Base-by-base conservation (phyloP, 1,139 yeast species). In the Saccharomyces pastorianus region DNA sequence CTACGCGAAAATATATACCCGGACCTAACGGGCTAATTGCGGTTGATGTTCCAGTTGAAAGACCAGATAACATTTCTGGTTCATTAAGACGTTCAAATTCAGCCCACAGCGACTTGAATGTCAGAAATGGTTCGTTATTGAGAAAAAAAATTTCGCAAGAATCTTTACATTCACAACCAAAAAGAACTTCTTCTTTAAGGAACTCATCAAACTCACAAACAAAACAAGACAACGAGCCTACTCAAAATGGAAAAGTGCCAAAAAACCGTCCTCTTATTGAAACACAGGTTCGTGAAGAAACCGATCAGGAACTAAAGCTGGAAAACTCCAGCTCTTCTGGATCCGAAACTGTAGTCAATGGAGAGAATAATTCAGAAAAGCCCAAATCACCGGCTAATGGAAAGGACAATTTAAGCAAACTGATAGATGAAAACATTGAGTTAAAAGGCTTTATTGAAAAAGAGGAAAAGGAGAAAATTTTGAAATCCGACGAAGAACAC, bases 1-100 rank as follows among this genome's bases (percentile, higher is more conserved):
- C 69, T 52, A 65, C 75, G 13, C 76, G 76, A 53, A 76, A 72
- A 57, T 78, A 77, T 62, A 69, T 78, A 31, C 81, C 81, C 2
- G 76, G 80, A 0, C 74, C 78, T 2, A 66, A 74, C 59, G 82
- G 82, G 7, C 61, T 78, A 25, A 71, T 76, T 17, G 70, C 76
- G 9, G 67, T 78, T 3, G 80, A 77, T 55, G 79, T 78, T 2
- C 77, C 79, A 3, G 73, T 70, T 25, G 68, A 64, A 49, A 49
- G 52, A 34, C 56, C 51, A 31, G 51, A 7, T 50, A 52, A 27
- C 6, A 53, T n/a, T 23, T 48, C 53, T 23, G 8, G 14, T 31
- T 29, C 46, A 14, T 8, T 47, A n/a, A 47, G 42, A 17, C 42
- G 41, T 27, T 29, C 41, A 14, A 47, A 9, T 14, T 31, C 28